phyloP scores from a whole-genome alignment of 73 alveolate genomes.

The Breviolum minutum region DNA sequence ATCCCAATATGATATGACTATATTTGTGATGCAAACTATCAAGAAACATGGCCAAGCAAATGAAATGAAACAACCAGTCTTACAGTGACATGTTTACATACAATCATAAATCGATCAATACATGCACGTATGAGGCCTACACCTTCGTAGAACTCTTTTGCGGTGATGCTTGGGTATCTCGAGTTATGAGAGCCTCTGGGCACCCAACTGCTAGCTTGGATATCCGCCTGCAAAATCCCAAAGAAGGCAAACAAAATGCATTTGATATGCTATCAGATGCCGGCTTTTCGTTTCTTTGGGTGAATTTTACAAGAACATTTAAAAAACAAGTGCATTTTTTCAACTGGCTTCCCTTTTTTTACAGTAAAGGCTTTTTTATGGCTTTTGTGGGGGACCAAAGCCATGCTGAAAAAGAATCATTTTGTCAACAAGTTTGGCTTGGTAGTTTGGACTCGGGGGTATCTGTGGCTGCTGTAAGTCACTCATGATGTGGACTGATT shows the following conservation, averaged over 20 bases:
- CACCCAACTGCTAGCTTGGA: constrained; percentile 9
- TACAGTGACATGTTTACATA: neutral
- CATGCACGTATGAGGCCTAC: neutral
- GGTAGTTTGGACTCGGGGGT: too few species aligned
- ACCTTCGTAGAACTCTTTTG: neutral
- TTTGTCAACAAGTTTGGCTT: neutral
- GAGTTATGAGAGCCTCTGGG: neutral
- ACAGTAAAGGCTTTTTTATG: too few species aligned
- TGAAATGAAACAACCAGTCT: too few species aligned
- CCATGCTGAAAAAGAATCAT: too few species aligned
- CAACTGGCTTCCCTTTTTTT: too few species aligned
- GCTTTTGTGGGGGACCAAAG: neutral
- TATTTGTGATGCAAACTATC: neutral
- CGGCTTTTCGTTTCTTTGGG: neutral
- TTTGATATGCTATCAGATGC: neutral
- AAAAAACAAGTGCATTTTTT: neutral
- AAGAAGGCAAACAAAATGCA: neutral
- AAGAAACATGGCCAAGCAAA: too few species aligned
- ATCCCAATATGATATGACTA: neutral
- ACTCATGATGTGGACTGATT: too few species aligned
- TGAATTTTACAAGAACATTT: neutral
- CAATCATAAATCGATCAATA: neutral
- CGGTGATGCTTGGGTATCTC: neutral
- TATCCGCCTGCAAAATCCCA: neutral
- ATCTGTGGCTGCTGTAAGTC: too few species aligned